A percentile compares a stretch with the other conserved stretches of the same genome.
Evolutionary conservation across 1,139 yeast species (phyloP).

Genomic region (Yamadazyma trypodendri): DNA sequence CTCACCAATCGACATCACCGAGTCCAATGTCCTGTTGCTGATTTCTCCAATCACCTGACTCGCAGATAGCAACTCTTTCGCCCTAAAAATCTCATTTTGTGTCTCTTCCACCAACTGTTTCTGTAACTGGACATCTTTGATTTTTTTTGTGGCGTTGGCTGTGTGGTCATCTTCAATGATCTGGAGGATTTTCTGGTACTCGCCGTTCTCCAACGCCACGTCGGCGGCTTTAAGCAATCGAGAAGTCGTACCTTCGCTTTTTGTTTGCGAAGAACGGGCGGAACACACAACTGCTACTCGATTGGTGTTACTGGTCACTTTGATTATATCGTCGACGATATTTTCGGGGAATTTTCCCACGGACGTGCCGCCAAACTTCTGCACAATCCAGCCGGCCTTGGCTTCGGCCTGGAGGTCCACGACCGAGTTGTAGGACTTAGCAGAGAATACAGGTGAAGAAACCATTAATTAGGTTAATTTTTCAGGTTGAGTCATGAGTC

Average conservation of each 20-base stretch:
- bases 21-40: constrained; percentile 81
- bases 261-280: constrained; percentile 88
- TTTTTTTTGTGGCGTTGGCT: constrained; percentile 59
- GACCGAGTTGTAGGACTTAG: constrained; percentile 40
- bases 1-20: constrained; percentile 92
- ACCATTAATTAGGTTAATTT: constrained; percentile 4
- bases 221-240: constrained; percentile 80
- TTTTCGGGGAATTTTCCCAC: constrained; percentile 90
- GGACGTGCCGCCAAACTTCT: constrained; percentile 97
- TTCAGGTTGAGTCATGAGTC: constrained; percentile 2
- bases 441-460: constrained; percentile 5
- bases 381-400: constrained; percentile 74
- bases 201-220: constrained; percentile 57
- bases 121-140: constrained; percentile 46
- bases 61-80: constrained; percentile 73
- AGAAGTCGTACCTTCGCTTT: constrained; percentile 93
- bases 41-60: constrained; percentile 91
- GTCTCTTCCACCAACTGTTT: constrained; percentile 56
- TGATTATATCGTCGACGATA: constrained; percentile 81
- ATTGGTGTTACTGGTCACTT: constrained; percentile 55
- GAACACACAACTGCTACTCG: constrained; percentile 96
- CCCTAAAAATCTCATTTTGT: constrained; percentile 61
- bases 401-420: constrained; percentile 31
- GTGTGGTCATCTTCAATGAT: constrained; percentile 77
- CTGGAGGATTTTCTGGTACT: constrained; percentile 52